Evolutionary conservation across 2,329 filamentous ascomycete genomes (phyloP), one percentile per base, ranked within the genome.

Genomic region (Fusarium duplospermum): DNA sequence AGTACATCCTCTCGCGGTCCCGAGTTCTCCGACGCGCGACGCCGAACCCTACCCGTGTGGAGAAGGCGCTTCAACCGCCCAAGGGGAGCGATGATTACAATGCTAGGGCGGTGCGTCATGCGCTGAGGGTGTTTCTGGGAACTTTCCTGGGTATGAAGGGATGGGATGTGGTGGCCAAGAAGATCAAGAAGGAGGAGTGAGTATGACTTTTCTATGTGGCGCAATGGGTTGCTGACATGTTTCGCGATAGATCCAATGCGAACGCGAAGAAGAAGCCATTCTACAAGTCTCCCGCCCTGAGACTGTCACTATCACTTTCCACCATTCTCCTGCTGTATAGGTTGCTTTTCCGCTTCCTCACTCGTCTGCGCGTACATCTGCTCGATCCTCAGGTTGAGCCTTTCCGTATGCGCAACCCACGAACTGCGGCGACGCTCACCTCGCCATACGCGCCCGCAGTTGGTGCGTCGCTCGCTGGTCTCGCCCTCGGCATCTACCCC

Each of bases 291-390:
- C 87, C 92, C 0, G 93, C 93, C 27, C 86, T 96, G 60, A 90
- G 95, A 64, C 87, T 98, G 11, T 96, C 95, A 0, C 86, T 95
- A 10, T 96, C 94, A 0, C 88, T 98, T 16, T 95, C 95, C 18
- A 89, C 93, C 4, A 94, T 98, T 72, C 88, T 98, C 22, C 90
- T 98, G 50, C 90, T 97, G 70, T 96, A 99, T 82, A 91, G 96
- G 33, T 87, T 98, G 1, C 90, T 98, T 29, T 94, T 96, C 84
- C 94, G 96, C 68, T 98, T 98, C 87, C 93, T 98, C 77, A 89
- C 90, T 29, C 90, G 94, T 31, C 86, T 98, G 50, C 92, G 96
- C 57, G 87, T 89, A 2, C 94, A 94, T 73, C 87, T 99, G 5
- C 90, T 97, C 47, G 92, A 93, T 38, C 89, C 94, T n/a, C 90